Conservation (phyloP, 495 filamentous ascomycete species). For the Talaromyces proteolyticus region DNA sequence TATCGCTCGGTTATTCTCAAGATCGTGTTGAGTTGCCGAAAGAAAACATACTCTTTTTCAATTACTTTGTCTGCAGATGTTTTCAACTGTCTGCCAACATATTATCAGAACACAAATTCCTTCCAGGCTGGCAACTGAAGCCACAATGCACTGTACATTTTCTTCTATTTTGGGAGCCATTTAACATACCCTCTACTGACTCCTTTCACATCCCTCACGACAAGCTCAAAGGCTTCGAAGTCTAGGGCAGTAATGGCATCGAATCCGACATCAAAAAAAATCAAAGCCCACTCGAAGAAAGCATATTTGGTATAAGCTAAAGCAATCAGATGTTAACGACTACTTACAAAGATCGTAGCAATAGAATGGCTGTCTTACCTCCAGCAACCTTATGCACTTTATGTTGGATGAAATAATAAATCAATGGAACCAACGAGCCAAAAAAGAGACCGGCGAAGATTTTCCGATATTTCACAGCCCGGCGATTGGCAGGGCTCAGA, state of each 20-base stretch:
- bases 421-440: slow-evolving; percentile 78
- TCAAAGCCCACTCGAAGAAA: slow-evolving; percentile 96
- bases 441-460: slow-evolving; percentile 82
- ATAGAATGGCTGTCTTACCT: slow-evolving; percentile 56
- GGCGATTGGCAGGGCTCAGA: slow-evolving; percentile 79
- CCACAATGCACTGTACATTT: slow-evolving; percentile 42
- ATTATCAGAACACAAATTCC: slow-evolving; percentile 39
- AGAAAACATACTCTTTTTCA: slow-evolving; percentile 74
- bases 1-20: slow-evolving; percentile 25
- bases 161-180: slow-evolving; percentile 87
- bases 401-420: slow-evolving; percentile 98
- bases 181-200: slow-evolving; percentile 98
- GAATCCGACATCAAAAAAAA: slow-evolving; percentile 93
- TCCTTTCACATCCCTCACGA: slow-evolving; percentile 84
- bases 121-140: slow-evolving; percentile 15
- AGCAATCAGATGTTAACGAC: slow-evolving; percentile 8
- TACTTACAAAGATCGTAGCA: not conserved
- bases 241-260: slow-evolving; percentile 96
- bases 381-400: slow-evolving; percentile 92
- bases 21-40: not conserved
- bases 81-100: slow-evolving; percentile 45
- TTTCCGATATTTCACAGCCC: slow-evolving; percentile 84
- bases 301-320: slow-evolving; percentile 96
- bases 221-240: slow-evolving; percentile 84
- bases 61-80: slow-evolving; percentile 69